These are phyloP conservation scores for Tylopilus balloui DNA, from an alignment of 768 basidiomycete species.

Conservation along the genomic window DNA sequence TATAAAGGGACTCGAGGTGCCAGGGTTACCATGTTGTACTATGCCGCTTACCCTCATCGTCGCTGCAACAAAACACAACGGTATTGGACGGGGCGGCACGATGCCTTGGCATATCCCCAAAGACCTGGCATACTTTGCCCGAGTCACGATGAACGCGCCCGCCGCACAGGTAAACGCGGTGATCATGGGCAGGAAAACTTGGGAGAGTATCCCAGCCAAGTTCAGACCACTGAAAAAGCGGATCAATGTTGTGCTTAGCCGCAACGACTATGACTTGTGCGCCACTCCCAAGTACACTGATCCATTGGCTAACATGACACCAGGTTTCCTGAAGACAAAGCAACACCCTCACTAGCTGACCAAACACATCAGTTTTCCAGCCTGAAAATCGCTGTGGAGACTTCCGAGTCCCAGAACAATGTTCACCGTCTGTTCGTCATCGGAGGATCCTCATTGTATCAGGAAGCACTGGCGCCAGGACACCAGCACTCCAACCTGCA, in stretches of 20 bases:
- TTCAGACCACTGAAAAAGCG: slow-evolving; percentile 77
- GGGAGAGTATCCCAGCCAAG: slow-evolving; percentile 91
- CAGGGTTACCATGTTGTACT: no score
- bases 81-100: slow-evolving; percentile 72
- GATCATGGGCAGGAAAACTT: slow-evolving; percentile 95
- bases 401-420: slow-evolving; percentile 9
- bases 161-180: slow-evolving; percentile 63
- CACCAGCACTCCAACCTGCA: slow-evolving; percentile 28
- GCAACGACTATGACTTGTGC: slow-evolving; percentile 62
- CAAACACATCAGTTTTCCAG: slow-evolving; percentile 30
- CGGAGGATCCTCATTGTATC: slow-evolving; percentile 87
- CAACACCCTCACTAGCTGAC: slow-evolving; percentile 4
- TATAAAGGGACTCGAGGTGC: not conserved
- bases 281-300: slow-evolving; percentile 22
- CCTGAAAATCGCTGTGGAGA: slow-evolving; percentile 17
- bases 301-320: slow-evolving; percentile 4
- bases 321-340: slow-evolving; percentile 14
- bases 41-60: slow-evolving; percentile 86
- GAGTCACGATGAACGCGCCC: slow-evolving; percentile 62
- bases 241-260: slow-evolving; percentile 73
- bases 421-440: slow-evolving; percentile 76
- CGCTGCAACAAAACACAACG: slow-evolving; percentile 81
- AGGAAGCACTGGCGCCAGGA: slow-evolving; percentile 48
- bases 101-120: slow-evolving; percentile 88
- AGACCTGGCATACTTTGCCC: slow-evolving; percentile 93